These are phyloP conservation scores for Cucumis variabilis DNA, from an alignment of 331 rosid genomes.

Conservation along the genomic window DNA sequence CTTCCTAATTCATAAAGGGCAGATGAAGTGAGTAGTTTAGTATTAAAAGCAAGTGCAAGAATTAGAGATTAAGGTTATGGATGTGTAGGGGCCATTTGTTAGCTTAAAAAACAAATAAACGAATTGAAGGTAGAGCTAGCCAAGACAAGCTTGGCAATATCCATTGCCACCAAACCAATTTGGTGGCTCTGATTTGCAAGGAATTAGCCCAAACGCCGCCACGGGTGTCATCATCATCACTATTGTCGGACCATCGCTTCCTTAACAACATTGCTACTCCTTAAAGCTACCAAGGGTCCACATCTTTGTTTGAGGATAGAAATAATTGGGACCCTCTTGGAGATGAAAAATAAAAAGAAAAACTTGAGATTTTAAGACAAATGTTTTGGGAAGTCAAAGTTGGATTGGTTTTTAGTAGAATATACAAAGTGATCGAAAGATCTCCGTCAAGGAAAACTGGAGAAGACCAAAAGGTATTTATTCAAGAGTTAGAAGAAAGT, in stretches of 20 bases:
- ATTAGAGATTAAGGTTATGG: slow-evolving; percentile 31
- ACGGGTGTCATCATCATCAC: neutral
- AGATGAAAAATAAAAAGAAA: neutral
- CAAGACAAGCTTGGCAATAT: slow-evolving; percentile 32
- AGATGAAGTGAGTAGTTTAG: slow-evolving; percentile 34
- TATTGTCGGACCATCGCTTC: neutral
- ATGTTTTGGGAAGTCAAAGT: slow-evolving; percentile 13
- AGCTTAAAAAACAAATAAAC: slow-evolving; percentile 31
- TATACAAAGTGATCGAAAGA: no score
- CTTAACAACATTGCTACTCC: neutral
- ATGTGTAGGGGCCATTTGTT: slow-evolving; percentile 29
- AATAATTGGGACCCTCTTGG: slow-evolving; percentile 31
- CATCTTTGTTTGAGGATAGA: slow-evolving; percentile 14
- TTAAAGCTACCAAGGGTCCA: neutral
- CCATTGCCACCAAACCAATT: slow-evolving; percentile 28
- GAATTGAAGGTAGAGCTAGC: slow-evolving; percentile 35
- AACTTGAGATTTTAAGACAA: neutral
- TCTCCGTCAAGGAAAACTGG: slow-evolving; percentile 58
- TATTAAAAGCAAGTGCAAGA: slow-evolving; percentile 31
- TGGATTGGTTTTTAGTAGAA: slow-evolving; percentile 13
- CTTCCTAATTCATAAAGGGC: slow-evolving; percentile 29
- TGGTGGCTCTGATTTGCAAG: slow-evolving; percentile 36
- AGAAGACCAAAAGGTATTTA: slow-evolving; percentile 95
- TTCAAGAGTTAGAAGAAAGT: slow-evolving; percentile 88
- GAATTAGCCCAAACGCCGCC: slow-evolving; percentile 26